phyloP scores from a whole-genome alignment of 1,139 yeast genomes.

The Schizosaccharomyces versatilis region DNA sequence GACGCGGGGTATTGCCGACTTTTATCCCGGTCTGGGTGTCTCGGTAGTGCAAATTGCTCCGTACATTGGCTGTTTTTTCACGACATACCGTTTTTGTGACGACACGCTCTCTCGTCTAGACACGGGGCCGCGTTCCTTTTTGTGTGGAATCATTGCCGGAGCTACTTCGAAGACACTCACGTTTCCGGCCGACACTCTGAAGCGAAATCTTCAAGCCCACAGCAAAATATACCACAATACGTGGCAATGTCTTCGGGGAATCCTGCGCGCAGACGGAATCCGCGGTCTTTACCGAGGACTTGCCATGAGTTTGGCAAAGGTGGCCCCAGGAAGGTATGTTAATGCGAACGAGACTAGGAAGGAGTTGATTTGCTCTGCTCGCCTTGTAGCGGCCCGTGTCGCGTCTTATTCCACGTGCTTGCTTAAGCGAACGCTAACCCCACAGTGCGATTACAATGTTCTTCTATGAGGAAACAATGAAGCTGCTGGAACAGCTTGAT shows the following conservation, averaged over 20 bases:
- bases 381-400: too few relatives aligned
- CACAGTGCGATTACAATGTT: too few relatives aligned
- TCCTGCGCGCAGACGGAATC: neutral
- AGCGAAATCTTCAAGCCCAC: neutral
- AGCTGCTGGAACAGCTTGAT: too few relatives aligned
- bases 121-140: neutral
- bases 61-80: neutral
- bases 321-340: slow-evolving; percentile 2
- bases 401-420: too few relatives aligned
- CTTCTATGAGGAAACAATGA: too few relatives aligned
- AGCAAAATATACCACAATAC: too few relatives aligned
- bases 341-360: too few relatives aligned
- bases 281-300: neutral
- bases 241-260: neutral
- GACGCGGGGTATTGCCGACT: neutral
- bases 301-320: neutral
- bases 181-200: neutral
- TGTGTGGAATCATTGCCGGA: neutral
- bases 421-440: too few relatives aligned
- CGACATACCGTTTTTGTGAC: neutral
- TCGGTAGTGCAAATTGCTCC: neutral
- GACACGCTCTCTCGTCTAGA: neutral
- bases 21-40: neutral
- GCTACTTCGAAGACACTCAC: neutral
- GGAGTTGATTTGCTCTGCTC: too few relatives aligned